Conservation (phyloP, 306 rosid species). For the Cajanus cajan region DNA sequence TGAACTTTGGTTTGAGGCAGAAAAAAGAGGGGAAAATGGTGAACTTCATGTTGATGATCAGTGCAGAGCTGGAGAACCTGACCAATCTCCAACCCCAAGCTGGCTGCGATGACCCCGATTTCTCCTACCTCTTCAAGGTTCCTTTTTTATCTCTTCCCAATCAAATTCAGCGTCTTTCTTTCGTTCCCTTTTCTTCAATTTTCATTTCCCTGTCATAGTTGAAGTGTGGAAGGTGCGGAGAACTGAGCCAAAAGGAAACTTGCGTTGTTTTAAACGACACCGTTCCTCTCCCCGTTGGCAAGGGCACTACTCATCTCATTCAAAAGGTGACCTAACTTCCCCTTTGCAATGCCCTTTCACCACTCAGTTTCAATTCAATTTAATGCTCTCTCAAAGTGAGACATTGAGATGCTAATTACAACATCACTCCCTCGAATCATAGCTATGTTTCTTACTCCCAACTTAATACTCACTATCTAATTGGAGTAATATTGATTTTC, state of each 20-base stretch:
- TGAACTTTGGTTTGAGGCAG: not conserved
- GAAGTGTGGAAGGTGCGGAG: conserved; percentile 88
- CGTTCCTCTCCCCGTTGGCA: conserved; percentile 73
- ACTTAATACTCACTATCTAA: not conserved
- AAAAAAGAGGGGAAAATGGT: conserved; percentile 47
- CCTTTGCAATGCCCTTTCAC: not conserved
- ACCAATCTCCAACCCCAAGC: conserved; percentile 81
- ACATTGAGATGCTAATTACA: not conserved
- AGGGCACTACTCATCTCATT: conserved; percentile 72
- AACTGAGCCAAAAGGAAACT: conserved; percentile 77
- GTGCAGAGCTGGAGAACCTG: conserved; percentile 79
- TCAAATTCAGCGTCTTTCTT: not conserved
- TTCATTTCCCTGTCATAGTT: conserved; percentile 32
- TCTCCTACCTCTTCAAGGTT: conserved; percentile 87
- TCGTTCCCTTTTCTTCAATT: not conserved
- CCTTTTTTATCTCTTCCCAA: not conserved
- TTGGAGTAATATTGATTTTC: too few relatives aligned
- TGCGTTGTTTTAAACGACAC: conserved; percentile 66
- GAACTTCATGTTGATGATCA: conserved; percentile 67
- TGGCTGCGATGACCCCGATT: conserved; percentile 82
- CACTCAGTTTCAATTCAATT: not conserved
- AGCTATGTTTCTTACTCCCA: not conserved
- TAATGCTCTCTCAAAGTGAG: not conserved
- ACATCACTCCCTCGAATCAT: not conserved
- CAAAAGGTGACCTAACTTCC: conserved; percentile 58